Evolutionary conservation across 805 yeast species (phyloP), one percentile per base, ranked within the genome.

Genomic region (Kazachstania viticola): DNA sequence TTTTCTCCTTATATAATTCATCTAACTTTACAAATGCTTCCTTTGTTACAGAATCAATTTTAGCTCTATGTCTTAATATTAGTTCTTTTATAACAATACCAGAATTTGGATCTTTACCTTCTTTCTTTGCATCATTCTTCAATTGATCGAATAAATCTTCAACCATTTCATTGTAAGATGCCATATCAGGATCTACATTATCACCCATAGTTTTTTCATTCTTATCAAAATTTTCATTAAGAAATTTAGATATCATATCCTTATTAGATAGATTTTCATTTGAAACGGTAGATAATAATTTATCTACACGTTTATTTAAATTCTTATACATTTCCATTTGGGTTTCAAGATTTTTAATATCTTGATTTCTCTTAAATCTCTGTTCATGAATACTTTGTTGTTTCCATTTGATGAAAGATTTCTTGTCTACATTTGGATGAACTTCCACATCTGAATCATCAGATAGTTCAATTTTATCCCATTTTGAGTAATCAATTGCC

Each of bases 401-500:
- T 53, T 84, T 88, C 98, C 97, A 88, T 37, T 75, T 73, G 46
- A 91, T 83, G 44, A 91, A 88, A 1, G 97, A 87, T 25, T 63
- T 64, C 54, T 91, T 91, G 56, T 91, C 99, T 21, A 91, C 98
- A 51, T 91, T 91, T 37, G 97, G 99, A 54, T 91, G 99, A 12
- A 88, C 97, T 50, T 91, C 98, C 30, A 91, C 65, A 49, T 91
- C 98, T 7, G 95, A 84, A 57, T 91, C 99, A 54, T 91, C 99
- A 14, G 95, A 83, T 25, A 91, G 63, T 56, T 91, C 98, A 37
- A 91, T 73, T 54, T 84, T 83, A 58, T 91, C 99, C 97, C 98
- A 91, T 54, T 88, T 91, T 9, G 95, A 84, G 60, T 91, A 91
- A 56, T 91, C 98, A 42, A 91, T 75, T 21, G 82, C 75, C 93